Conservation (phyloP, 352 stramenopile genomes). For the Phytopythium mirpurense region DNA sequence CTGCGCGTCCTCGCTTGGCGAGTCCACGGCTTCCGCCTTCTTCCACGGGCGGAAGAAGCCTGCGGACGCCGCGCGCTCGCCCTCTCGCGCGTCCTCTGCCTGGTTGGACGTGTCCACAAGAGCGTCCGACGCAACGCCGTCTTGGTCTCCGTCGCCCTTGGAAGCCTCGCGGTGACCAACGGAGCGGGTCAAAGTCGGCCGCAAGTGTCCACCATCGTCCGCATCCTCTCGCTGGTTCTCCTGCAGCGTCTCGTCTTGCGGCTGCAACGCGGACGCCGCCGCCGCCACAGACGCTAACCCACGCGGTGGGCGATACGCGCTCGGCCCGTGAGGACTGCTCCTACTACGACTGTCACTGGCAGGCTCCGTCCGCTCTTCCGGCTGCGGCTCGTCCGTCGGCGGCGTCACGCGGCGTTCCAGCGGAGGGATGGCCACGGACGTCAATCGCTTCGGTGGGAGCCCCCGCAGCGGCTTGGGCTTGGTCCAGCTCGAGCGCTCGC, state of each 20-base stretch:
- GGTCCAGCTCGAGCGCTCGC: background rate
- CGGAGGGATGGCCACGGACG: slow-evolving; percentile 5
- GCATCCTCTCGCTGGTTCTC: background rate
- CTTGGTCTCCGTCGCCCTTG: background rate
- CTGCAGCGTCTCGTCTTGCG: background rate
- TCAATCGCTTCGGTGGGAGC: slow-evolving; percentile 1
- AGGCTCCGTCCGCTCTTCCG: slow-evolving; percentile 5
- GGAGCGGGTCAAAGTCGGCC: background rate
- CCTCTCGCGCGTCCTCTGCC: slow-evolving; percentile 11
- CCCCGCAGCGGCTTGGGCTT: background rate
- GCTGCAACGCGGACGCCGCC: background rate
- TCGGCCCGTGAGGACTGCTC: too few species aligned
- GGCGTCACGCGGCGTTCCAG: slow-evolving; percentile 2
- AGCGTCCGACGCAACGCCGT: background rate
- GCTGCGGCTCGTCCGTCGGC: slow-evolving; percentile 12
- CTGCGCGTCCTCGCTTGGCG: slow-evolving; percentile 13
- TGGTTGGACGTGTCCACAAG: slow-evolving; percentile 11
- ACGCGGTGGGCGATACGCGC: background rate
- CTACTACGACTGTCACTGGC: background rate
- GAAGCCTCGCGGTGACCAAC: background rate
- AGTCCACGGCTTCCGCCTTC: slow-evolving; percentile 15
- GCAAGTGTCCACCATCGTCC: background rate
- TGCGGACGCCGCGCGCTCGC: slow-evolving; percentile 11
- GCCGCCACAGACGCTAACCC: background rate
- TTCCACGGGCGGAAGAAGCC: slow-evolving; percentile 64